Evolutionary conservation across 75 land plant species (phyloP).

Genomic region (Ceratopteris richardii): DNA sequence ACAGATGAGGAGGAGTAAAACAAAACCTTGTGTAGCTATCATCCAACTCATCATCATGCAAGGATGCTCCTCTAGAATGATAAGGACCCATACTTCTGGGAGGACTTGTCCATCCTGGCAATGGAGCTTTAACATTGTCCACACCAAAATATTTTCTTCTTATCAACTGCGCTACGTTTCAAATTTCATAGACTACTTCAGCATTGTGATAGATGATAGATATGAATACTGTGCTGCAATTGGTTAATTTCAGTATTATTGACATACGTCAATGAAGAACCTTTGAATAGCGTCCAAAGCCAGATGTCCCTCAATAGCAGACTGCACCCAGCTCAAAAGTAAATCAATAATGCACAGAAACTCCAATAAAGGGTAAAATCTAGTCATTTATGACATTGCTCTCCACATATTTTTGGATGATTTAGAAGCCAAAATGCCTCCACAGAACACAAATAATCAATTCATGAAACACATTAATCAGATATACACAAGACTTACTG

Average conservation of each 20-base stretch:
- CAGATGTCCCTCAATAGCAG: slow-evolving; percentile 67
- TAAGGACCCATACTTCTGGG: slow-evolving; percentile 20
- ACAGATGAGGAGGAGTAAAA: background rate
- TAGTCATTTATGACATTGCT: no score
- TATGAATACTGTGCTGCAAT: background rate
- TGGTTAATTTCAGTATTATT: background rate
- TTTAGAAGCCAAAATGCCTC: no score
- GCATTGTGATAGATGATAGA: background rate
- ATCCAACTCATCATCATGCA: slow-evolving; percentile 39
- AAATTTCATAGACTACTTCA: background rate
- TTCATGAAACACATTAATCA: no score
- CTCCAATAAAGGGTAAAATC: no score
- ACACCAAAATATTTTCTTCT: slow-evolving; percentile 72
- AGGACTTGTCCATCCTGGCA: slow-evolving; percentile 43
- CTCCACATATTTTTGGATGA: no score
- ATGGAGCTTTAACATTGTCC: slow-evolving; percentile 15
- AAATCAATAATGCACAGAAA: no score
- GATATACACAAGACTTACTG: slow-evolving; percentile 33
- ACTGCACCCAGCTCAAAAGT: slow-evolving; percentile 41
- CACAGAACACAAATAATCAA: no score
- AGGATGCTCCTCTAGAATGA: slow-evolving; percentile 25
- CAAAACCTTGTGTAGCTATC: slow-evolving; percentile 35
- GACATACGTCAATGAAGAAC: slow-evolving; percentile 59
- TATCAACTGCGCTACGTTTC: slow-evolving; percentile 39
- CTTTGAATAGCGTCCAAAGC: slow-evolving; percentile 77